Evolutionary conservation across 345 rosid genomes (phyloP), one percentile per base, ranked within the genome.

Genomic region (Arabis alpina): DNA sequence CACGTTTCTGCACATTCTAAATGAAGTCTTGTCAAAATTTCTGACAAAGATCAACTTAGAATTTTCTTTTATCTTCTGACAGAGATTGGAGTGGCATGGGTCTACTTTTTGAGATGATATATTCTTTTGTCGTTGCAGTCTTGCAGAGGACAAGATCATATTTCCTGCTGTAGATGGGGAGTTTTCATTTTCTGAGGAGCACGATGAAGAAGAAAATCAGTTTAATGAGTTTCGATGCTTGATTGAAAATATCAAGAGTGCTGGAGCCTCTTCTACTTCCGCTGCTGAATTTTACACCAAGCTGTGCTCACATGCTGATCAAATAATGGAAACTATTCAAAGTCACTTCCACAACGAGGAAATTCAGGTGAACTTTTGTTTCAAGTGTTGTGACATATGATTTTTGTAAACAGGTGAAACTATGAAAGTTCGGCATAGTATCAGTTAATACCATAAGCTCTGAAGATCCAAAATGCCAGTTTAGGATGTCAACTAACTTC

Each of bases 141-240:
- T 92, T 77, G 98, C 94, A n/a, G 94, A 92, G 81, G 98, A 87
- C 73, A 84, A 86, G 66, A 85, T 92, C 76, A 89, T 89, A 78
- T 92, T 92, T 80, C 98, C 98, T 58, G 94, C 96, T 14, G 83
- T 92, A 70, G 93, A 84, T 75, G 88, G 79, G 45, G 87, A 88
- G 76, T 77, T 88, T 19, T 89, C 94, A 54, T 92, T 89, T 74
- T 74, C 70, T 34, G 83, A 84, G 76, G 94, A 89, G 80, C 96
- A 89, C 77, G 89, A 86, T 24, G 91, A 89, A 84, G 94, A 92
- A 82, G 89, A 89, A 82, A 85, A 67, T 72, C 94, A 81, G 80
- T 88, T 92, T 68, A 83, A 85, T 41, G 89, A 86, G 77, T 82
- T 89, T 61, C 82, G 94, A 52, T 72, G 85, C 79, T 82, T 92